These are phyloP conservation scores for Eleusine indica DNA, from an alignment of 176 grass and related monocot species.

Conservation along the genomic window DNA sequence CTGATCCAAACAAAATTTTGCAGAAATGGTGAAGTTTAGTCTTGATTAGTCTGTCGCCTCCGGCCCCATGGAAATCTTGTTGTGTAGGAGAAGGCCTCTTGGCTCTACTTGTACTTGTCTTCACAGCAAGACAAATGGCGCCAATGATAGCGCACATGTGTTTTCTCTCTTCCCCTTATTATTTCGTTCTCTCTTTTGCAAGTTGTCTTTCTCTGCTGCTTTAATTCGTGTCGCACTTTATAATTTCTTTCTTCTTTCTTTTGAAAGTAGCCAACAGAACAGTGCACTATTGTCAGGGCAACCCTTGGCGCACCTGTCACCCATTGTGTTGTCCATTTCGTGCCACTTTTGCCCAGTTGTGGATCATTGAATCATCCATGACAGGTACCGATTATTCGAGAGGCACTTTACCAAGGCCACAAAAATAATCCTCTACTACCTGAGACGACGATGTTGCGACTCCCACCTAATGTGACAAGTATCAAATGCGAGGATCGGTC, in stretches of 20 bases:
- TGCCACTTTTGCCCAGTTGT: background rate
- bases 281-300: background rate
- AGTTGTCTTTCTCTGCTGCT: background rate
- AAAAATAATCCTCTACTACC: background rate
- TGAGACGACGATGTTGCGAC: background rate
- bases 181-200: constrained; percentile 20
- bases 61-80: background rate
- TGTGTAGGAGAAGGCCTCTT: constrained; percentile 5
- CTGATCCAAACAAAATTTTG: background rate
- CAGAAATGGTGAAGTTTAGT: background rate
- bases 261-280: constrained; percentile 28
- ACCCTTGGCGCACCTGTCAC: background rate
- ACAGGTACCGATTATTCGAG: background rate
- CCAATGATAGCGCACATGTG: background rate
- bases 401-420: background rate
- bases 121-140: background rate
- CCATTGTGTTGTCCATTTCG: constrained; percentile 26
- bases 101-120: background rate
- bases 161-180: background rate
- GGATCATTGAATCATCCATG: constrained; percentile 25
- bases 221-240: background rate
- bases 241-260: background rate
- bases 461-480: background rate
- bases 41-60: background rate
- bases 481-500: background rate